Conservation (phyloP, 768 basidiomycete species). For the Pleurotus djamor region DNA sequence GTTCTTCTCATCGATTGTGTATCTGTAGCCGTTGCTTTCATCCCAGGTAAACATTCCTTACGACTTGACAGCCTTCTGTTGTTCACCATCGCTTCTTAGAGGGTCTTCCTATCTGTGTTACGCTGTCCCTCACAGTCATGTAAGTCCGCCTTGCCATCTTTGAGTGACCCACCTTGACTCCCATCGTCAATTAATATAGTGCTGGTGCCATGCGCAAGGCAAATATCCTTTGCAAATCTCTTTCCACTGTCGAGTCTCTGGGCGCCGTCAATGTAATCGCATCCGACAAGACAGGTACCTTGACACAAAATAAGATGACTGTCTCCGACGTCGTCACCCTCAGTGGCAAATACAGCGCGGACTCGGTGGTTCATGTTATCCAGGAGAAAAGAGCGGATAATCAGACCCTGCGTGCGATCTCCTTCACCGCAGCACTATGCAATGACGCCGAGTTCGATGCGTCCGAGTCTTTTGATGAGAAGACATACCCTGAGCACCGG, state of each 20-base stretch:
- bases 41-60: conserved; percentile 2
- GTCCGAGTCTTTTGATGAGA: conserved; percentile 17
- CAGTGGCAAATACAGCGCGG: conserved; percentile 25
- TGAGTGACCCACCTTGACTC: too few species aligned
- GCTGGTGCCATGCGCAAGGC: conserved; percentile 48
- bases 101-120: conserved; percentile 52
- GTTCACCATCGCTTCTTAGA: conserved; percentile 46
- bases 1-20: conserved; percentile 54
- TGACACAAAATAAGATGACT: conserved; percentile 61
- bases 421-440: conserved; percentile 46
- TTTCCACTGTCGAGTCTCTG: conserved; percentile 67
- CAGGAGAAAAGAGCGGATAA: conserved; percentile 13
- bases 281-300: conserved; percentile 60
- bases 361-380: conserved; percentile 7
- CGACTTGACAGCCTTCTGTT: not conserved
- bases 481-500: conserved; percentile 14
- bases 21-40: conserved; percentile 42
- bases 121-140: conserved; percentile 44
- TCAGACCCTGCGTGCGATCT: conserved; percentile 23
- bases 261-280: conserved; percentile 56
- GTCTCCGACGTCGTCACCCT: conserved; percentile 44
- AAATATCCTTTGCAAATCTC: conserved; percentile 50
- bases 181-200: not conserved
- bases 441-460: conserved; percentile 46
- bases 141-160: not conserved